Percentiles rank a stretch among this genome's conserved stretches.
Conservation (phyloP, 2,329 filamentous ascomycete species). For the Colletotrichum liaoningense region DNA sequence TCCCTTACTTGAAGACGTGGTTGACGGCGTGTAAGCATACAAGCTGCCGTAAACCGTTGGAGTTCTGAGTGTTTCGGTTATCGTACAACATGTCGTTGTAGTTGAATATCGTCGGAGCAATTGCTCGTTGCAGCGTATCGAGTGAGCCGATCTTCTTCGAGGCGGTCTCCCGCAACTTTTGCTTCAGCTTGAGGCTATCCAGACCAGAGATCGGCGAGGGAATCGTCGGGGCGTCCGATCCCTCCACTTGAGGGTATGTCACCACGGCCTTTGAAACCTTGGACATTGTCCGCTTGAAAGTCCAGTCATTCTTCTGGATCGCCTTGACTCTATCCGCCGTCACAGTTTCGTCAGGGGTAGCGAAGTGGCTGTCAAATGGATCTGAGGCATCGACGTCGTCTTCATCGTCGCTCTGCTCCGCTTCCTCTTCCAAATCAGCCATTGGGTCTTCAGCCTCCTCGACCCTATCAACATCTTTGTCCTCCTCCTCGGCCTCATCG, state of each 20-base stretch:
- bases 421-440: constrained; percentile 39
- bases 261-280: constrained; percentile 61
- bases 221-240: constrained; percentile 45
- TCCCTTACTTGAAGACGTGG: constrained; percentile 83
- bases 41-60: constrained; percentile 75
- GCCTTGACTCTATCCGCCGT: constrained; percentile 65
- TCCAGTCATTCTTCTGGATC: constrained; percentile 63
- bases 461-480: constrained; percentile 40
- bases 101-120: constrained; percentile 81
- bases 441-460: constrained; percentile 35
- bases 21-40: constrained; percentile 88
- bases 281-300: constrained; percentile 57
- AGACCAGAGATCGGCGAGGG: constrained; percentile 52
- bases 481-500: constrained; percentile 40
- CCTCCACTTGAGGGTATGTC: constrained; percentile 56
- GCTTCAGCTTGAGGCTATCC: constrained; percentile 73
- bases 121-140: constrained; percentile 68
- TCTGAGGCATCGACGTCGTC: constrained; percentile 64
- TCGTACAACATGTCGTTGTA: constrained; percentile 87
- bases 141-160: constrained; percentile 67
- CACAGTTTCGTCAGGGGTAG: constrained; percentile 70
- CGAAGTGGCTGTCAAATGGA: constrained; percentile 86
- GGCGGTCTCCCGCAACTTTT: constrained; percentile 70
- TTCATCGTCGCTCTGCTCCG: constrained; percentile 39
- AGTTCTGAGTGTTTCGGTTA: constrained; percentile 76